Conservation (phyloP, 495 filamentous ascomycete genomes). For the Hapsidospora chrysogenum region DNA sequence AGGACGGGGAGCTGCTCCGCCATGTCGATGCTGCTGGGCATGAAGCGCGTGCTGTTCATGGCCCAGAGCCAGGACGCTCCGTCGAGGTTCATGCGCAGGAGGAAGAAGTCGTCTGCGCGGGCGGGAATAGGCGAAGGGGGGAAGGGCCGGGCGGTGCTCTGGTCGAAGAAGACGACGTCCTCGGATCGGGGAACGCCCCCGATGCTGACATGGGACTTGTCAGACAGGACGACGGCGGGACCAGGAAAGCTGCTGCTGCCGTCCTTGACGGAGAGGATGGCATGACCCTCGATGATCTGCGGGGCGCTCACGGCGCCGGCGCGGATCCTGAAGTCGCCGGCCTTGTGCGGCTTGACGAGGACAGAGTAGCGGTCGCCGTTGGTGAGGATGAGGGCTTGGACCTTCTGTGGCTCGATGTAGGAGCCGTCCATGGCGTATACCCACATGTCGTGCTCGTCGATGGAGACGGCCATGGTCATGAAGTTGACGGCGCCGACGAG, state of each 20-base stretch:
- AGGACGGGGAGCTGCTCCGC: slow-evolving; percentile 14
- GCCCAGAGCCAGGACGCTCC: slow-evolving; percentile 29
- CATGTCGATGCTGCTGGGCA: slow-evolving; percentile 13
- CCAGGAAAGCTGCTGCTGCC: too few species aligned
- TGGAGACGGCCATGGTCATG: slow-evolving; percentile 22
- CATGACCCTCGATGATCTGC: too few species aligned
- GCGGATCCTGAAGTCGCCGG: slow-evolving; percentile 23
- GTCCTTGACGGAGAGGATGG: too few species aligned
- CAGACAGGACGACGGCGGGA: not conserved
- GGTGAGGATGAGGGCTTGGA: slow-evolving; percentile 17
- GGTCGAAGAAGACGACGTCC: slow-evolving; percentile 20
- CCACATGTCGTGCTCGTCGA: slow-evolving; percentile 26
- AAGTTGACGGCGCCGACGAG: slow-evolving; percentile 25
- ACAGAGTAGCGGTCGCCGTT: slow-evolving; percentile 27
- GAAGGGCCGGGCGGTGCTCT: slow-evolving; percentile 20
- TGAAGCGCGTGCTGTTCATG: slow-evolving; percentile 20
- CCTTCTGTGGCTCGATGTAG: slow-evolving; percentile 22
- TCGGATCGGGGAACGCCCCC: slow-evolving; percentile 17
- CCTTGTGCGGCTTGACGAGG: slow-evolving; percentile 18
- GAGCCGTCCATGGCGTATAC: slow-evolving; percentile 28
- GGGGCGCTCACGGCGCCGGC: slow-evolving; percentile 12
- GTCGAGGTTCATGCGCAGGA: slow-evolving; percentile 20
- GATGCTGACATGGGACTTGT: slow-evolving; percentile 25
- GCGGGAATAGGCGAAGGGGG: slow-evolving; percentile 19
- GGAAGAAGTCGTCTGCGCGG: slow-evolving; percentile 22